phyloP scores from a whole-genome alignment of 345 rosid genomes.

The Camelina neglecta region DNA sequence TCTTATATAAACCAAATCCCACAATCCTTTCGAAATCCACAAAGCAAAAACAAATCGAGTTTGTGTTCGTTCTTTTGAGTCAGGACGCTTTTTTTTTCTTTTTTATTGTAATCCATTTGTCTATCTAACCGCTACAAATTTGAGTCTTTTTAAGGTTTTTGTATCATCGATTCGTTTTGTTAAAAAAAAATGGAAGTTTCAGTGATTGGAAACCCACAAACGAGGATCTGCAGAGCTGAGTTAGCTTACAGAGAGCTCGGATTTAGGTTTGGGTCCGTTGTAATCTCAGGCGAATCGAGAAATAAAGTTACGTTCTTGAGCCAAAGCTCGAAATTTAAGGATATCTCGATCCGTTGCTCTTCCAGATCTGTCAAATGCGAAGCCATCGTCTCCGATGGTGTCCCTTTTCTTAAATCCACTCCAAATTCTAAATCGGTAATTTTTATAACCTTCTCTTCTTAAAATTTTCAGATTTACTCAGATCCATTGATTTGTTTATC shows the following conservation, averaged over 20 bases:
- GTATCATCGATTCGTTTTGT: background rate
- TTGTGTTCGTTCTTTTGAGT: background rate
- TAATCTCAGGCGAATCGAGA: slow-evolving; percentile 28
- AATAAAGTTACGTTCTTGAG: slow-evolving; percentile 46
- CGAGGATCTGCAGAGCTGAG: slow-evolving; percentile 48
- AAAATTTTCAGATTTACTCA: background rate
- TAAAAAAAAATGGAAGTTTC: slow-evolving; percentile 62
- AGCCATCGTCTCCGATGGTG: slow-evolving; percentile 45
- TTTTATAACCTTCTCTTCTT: background rate
- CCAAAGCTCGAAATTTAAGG: slow-evolving; percentile 43
- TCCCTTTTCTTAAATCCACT: slow-evolving; percentile 30
- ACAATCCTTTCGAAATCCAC: slow-evolving; percentile 16
- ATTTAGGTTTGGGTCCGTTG: slow-evolving; percentile 33
- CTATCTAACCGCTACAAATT: background rate
- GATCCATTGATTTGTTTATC: background rate
- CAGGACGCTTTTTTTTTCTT: background rate
- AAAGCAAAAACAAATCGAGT: background rate
- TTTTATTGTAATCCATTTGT: slow-evolving; percentile 9
- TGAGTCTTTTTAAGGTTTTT: background rate
- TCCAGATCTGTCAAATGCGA: slow-evolving; percentile 55
- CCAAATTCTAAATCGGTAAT: slow-evolving; percentile 59
- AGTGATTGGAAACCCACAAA: slow-evolving; percentile 59
- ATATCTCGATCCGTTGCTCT: slow-evolving; percentile 44
- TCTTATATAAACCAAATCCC: slow-evolving; percentile 39
- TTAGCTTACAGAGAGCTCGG: slow-evolving; percentile 48